Base-by-base conservation (phyloP, 176 grass and related monocot species). In the Aegilops bicornis region DNA sequence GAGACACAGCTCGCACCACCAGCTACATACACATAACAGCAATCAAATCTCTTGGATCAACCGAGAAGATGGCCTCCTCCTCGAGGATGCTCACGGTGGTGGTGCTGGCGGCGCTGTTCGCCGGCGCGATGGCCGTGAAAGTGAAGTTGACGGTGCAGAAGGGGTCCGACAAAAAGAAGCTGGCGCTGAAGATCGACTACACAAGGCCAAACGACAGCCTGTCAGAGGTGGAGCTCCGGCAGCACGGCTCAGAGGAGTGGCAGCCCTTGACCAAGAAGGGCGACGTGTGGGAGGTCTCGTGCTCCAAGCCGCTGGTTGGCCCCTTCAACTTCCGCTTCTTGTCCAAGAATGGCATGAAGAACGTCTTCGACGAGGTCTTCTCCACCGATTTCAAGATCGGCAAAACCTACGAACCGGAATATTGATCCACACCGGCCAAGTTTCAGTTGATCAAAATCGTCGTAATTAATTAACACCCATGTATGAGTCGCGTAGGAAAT, bases 311-410 rank as follows among this genome's bases (percentile, higher is more conserved):
- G 17, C 66, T 69, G 0, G 17, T 37, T 19, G 67, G 67, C 7
- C 67, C 67, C 32, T 70, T 70, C 67, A 70, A 70, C 67, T 70
- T 70, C 33, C 67, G 67, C 67, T 70, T 37, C 67, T 9, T 37
- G 17, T 37, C 32, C 33, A 19, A 70, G 67, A 37, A 37, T 2
- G 67, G 67, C 32, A 39, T 11, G 33, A 36, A 22, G 17, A 37
- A 37, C 33, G 67, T 70, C 67, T 70, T 70, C 67, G 29, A 37
- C 19, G 67, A 70, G 7, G 32, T 70, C 33, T 16, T 70, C 8
- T 33, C 67, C 7, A 33, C 67, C 3, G 17, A 37, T 9, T 70
- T 22, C 67, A 70, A 70, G 33, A 17, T 37, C 31, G 67, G 67
- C 31, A 39, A 33, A 19, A 70, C 32, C 32, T 70, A 70, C 33